phyloP scores from a whole-genome alignment of 129 eudicot species.

The Flaveria sonorensis region DNA sequence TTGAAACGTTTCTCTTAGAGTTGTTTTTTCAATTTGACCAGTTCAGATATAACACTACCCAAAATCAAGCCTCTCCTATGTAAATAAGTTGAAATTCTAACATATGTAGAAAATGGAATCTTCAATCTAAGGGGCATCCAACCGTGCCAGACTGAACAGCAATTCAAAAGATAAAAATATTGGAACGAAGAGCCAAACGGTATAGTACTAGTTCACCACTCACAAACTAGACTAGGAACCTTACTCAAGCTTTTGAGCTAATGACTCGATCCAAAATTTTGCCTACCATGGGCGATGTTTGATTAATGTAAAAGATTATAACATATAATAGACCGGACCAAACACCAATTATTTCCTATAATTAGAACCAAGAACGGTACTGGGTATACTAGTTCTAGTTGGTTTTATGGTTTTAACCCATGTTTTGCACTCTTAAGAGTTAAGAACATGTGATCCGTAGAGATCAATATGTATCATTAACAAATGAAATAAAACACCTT shows the following conservation, averaged over 20 bases:
- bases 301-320: not conserved
- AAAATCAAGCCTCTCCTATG: not conserved
- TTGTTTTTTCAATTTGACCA: no score
- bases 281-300: not conserved
- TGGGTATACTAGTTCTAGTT: not conserved
- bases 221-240: no score
- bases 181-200: no score
- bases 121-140: not conserved
- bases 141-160: not conserved
- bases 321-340: not conserved
- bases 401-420: not conserved
- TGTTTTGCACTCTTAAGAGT: not conserved
- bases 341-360: not conserved
- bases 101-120: not conserved
- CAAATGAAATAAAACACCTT: constrained; percentile 43
- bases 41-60: not conserved
- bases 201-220: no score
- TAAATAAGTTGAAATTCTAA: not conserved
- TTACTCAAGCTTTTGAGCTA: not conserved
- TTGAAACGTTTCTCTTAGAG: not conserved
- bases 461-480: not conserved
- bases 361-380: not conserved
- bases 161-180: not conserved
- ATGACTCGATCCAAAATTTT: not conserved
- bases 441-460: not conserved